Base-by-base conservation (phyloP, 441 rosid species). In the Gossypium gossypioides region DNA sequence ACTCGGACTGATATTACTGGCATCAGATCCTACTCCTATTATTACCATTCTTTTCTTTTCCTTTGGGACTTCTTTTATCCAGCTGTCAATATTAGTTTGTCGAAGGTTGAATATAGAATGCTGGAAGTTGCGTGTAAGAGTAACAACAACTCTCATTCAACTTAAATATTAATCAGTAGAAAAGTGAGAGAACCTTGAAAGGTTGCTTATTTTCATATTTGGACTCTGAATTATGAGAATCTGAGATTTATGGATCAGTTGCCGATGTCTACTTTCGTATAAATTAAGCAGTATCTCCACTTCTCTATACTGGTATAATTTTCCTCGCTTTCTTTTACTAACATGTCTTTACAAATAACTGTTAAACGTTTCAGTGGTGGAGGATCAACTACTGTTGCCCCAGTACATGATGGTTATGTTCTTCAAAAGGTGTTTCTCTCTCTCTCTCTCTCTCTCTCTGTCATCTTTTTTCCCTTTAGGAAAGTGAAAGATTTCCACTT, bases 341-440 rank as follows among this genome's bases (percentile, higher is more conserved):
- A 10, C 16, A 66, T 72, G 1, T 42, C 10, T 4, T 51, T 46
- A 48, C 37, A 7, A 52, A 37, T 21, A 34, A 66, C 44, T 74
- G 58, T 42, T 56, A 71, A 67, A 59, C 52, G 58, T 72, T 78
- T 74, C 83, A 96, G 98, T 72, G 99, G 99, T 68, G 99, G 99
- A 85, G 99, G 99, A 74, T 96, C 98, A 68, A 93, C 97, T 55
- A 89, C 94, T 68, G 86, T 93, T 74, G 88, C 97, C 73, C 98
- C 99, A 1, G 99, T 93, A 61, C 98, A 96, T 74, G 99, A 96
- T 76, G 99, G 98, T 73, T 93, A 90, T 81, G 98, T 93, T 77
- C 97, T 96, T 83, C 98, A 96, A 74, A 96, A 91, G 98, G 99
- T 96, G 83, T 54, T 24, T 71, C 6, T 57, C 48, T 29, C 73